These are phyloP conservation scores for Calonectria ilicicola DNA, from an alignment of 2,329 filamentous ascomycete species.

Conservation along the genomic window DNA sequence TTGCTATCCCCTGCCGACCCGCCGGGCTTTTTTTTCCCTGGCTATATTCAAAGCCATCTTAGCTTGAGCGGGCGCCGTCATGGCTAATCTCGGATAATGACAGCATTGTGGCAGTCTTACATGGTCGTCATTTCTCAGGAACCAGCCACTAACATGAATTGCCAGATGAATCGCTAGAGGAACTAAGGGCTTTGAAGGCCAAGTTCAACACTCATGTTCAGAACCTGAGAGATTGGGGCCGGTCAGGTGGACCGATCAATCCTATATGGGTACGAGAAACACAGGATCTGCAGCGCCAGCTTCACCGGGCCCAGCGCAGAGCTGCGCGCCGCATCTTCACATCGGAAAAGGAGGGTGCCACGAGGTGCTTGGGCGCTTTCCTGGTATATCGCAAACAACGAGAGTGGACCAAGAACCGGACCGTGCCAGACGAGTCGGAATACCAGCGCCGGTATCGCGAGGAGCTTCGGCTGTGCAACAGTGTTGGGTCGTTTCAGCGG, in stretches of 20 bases:
- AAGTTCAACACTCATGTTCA: slow-evolving; percentile 62
- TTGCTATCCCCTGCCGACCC: not conserved
- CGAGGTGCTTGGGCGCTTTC: slow-evolving; percentile 68
- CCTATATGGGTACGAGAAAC: slow-evolving; percentile 68
- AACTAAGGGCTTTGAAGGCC: slow-evolving; percentile 59
- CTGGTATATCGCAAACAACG: slow-evolving; percentile 65
- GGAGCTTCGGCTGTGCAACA: slow-evolving; percentile 64
- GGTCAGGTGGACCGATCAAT: slow-evolving; percentile 66
- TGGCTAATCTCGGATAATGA: slow-evolving; percentile 13
- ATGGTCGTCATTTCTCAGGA: not conserved
- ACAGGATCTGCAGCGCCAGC: slow-evolving; percentile 58
- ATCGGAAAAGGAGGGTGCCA: slow-evolving; percentile 59
- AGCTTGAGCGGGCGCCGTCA: slow-evolving; percentile 6
- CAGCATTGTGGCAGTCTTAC: not conserved
- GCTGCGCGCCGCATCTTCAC: slow-evolving; percentile 68
- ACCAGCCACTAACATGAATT: slow-evolving; percentile 26
- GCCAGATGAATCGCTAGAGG: slow-evolving; percentile 65
- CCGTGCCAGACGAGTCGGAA: slow-evolving; percentile 45
- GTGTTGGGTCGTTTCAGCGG: slow-evolving; percentile 66
- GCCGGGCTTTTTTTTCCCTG: not conserved
- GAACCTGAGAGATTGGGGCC: slow-evolving; percentile 66
- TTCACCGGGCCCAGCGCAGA: slow-evolving; percentile 70
- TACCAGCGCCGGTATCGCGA: slow-evolving; percentile 56
- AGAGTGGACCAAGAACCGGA: slow-evolving; percentile 43
- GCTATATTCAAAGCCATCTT: not conserved